Percentiles rank a stretch among this genome's conserved stretches.
phyloP scores from a whole-genome alignment of 2,329 filamentous ascomycete species.

The Paecilomyces formosus region DNA sequence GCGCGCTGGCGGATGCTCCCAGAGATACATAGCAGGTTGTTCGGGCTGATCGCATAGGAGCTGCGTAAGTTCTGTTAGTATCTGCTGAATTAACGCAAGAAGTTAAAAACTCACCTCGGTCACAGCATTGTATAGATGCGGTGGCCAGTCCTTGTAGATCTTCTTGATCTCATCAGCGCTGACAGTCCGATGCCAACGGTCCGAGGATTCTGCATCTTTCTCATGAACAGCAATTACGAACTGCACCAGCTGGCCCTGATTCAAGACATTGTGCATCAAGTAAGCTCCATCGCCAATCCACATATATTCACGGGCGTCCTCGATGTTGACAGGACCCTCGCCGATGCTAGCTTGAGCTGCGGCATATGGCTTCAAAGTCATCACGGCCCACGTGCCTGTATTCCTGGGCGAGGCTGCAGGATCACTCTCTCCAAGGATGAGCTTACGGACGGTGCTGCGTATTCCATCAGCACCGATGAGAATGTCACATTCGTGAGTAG shows the following conservation, averaged over 20 bases:
- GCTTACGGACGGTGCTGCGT: constrained; percentile 21
- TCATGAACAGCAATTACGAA: constrained; percentile 1
- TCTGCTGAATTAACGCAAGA: not conserved
- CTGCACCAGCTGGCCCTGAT: not conserved
- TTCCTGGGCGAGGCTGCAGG: constrained; percentile 1
- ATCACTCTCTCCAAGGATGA: constrained; percentile 17
- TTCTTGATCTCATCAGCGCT: constrained; percentile 2
- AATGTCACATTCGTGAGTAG: constrained; percentile 18
- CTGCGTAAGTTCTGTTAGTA: not conserved
- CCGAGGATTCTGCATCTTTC: constrained; percentile 1
- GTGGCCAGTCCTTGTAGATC: not conserved
- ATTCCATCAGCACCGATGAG: constrained; percentile 31
- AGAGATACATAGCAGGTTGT: constrained; percentile 3
- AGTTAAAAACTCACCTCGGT: not conserved
- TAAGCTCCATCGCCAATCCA: not conserved
- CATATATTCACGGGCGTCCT: constrained; percentile 2
- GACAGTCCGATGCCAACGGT: constrained; percentile 1
- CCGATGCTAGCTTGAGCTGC: constrained; percentile 2
- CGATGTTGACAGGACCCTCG: not conserved
- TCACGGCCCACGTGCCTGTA: not conserved
- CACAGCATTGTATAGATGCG: not conserved
- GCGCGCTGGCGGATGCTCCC: constrained; percentile 1
- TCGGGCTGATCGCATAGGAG: not conserved
- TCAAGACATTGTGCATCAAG: not conserved
- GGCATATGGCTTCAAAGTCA: constrained; percentile 1